Percentiles rank a stretch among this genome's conserved stretches.
phyloP scores from a whole-genome alignment of 2,329 filamentous ascomycete genomes.

The Cytospora piceicola region DNA sequence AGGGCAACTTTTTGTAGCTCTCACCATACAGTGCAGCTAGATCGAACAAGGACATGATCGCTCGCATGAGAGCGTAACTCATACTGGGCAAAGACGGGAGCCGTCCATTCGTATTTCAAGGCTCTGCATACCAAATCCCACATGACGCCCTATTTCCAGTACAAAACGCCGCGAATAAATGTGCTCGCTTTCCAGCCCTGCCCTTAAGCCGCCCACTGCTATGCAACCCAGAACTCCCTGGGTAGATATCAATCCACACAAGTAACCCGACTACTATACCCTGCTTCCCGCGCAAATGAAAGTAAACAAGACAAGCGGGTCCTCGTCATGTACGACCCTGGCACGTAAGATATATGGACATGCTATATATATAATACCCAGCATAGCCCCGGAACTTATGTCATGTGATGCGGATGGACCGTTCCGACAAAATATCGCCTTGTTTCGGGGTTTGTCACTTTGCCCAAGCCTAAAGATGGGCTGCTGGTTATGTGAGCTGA shows the following conservation, averaged over 20 bases:
- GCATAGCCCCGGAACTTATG: not conserved
- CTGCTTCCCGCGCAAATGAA: not conserved
- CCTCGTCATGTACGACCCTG: not conserved
- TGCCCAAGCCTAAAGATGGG: not conserved
- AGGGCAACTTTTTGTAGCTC: conserved; percentile 67
- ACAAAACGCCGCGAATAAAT: conserved; percentile 2
- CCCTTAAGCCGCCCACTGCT: not conserved
- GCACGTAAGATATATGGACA: conserved; percentile 4
- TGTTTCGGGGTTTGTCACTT: not conserved
- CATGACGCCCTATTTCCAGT: conserved; percentile 15
- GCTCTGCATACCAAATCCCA: not conserved
- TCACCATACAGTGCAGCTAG: not conserved
- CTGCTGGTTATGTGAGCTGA: conserved; percentile 18
- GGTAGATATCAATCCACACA: not conserved
- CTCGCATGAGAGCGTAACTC: not conserved
- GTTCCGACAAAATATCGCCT: not conserved
- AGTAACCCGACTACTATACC: not conserved
- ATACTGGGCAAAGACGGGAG: not conserved
- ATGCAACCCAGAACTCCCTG: not conserved
- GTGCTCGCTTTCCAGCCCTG: conserved; percentile 21
- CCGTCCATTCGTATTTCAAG: not conserved
- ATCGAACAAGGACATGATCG: not conserved
- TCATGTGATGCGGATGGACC: not conserved
- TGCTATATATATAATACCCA: conserved; percentile 17
- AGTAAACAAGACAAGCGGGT: not conserved